Conservation (phyloP, 306 rosid species). For the Prunus kanzakura region DNA sequence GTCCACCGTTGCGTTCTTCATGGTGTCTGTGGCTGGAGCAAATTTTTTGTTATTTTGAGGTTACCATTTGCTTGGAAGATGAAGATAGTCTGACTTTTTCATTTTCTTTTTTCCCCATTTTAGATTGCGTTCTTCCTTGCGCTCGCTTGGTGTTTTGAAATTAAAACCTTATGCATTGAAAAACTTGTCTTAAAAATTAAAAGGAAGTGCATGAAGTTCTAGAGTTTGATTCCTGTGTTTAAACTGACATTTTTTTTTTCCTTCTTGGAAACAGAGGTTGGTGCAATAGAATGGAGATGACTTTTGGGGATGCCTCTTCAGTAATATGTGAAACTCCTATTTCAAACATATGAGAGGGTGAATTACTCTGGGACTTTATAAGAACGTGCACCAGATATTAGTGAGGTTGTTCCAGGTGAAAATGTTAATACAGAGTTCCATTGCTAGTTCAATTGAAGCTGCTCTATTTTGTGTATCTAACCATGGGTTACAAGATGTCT, state of each 20-base stretch:
- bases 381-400: slow-evolving; percentile 17
- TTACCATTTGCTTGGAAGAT: not conserved
- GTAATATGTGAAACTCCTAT: not conserved
- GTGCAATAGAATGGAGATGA: slow-evolving; percentile 11
- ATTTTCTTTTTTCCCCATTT: no score
- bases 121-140: not conserved
- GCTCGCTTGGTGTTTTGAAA: not conserved
- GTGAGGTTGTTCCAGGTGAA: slow-evolving; percentile 50
- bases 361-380: slow-evolving; percentile 26
- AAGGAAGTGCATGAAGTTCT: not conserved
- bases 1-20: not conserved
- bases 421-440: slow-evolving; percentile 52
- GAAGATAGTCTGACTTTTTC: not conserved
- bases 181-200: not conserved
- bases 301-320: slow-evolving; percentile 1
- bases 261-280: slow-evolving; percentile 15
- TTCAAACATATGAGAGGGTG: slow-evolving; percentile 1
- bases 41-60: not conserved
- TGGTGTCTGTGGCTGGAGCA: not conserved
- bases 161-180: not conserved
- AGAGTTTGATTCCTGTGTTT: not conserved
- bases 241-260: not conserved
- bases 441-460: slow-evolving; percentile 56
- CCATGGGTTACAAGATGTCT: slow-evolving; percentile 41
- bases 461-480: slow-evolving; percentile 45